Evolutionary conservation across 306 rosid species (phyloP), one percentile per base, ranked within the genome.

Genomic region (Cicer bijugum): DNA sequence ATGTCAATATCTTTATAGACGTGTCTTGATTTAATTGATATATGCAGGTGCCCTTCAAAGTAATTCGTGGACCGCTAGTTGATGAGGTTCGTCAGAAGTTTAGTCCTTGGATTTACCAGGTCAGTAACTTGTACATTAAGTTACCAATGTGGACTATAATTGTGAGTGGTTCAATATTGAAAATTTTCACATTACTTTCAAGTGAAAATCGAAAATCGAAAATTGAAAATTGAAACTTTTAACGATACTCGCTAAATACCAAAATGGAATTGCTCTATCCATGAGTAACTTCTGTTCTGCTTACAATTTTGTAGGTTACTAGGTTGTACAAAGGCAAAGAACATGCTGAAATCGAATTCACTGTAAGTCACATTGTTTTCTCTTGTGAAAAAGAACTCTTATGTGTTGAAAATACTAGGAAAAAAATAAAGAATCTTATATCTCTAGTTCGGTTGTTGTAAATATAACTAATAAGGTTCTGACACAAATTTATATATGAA

Each of bases 341-440:
- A 20, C 92, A 89, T 78, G 98, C 96, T 37, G 98, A 93, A 83
- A 65, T 93, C 37, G 98, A 93, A 85, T 93, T 58, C 85, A 93
- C 97, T 16, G 97, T 93, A 77, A 86, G 96, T 86, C 10, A 43
- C 20, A 8, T 58, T 15, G n/a, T 73, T n/a, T 75, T 8, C 8
- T 40, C 11, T 43, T 17, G 39, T 53, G 17, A 52, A 68, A 16
- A 61, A 43, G 7, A 75, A 46, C 16, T 74, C 19, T 42, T 46
- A 14, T 28, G 45, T 7, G 51, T 12, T 12, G 45, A 28, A 28
- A 28, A 33, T 45, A 35, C 45, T 4, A 66, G 64, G 8, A 69
- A 28, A 66, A 66, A 47, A 39, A 39, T 35, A 48, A 68, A 39
- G 12, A 38, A 20, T 44, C 33, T 74, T 23, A 9, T 33, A 15